Base-by-base conservation (phyloP, 2,329 filamentous ascomycete genomes). In the Apiospora kogelbergensis region DNA sequence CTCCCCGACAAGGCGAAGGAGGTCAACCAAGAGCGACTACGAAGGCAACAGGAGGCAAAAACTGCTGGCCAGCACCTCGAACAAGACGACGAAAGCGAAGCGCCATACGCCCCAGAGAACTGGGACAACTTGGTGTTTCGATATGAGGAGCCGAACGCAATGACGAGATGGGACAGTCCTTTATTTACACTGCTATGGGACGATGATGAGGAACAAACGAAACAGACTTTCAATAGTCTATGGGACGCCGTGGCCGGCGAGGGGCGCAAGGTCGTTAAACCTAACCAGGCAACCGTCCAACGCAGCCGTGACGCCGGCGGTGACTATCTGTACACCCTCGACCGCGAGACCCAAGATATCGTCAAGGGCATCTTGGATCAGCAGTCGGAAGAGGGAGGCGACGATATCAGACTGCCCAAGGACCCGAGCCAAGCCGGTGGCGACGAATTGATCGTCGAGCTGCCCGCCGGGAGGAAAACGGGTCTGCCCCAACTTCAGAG, bases 81-180 rank as follows among this genome's bases (percentile, higher is more conserved):
- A 26, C 22, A 53, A 17, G 71, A 67, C 1, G 70, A 72, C 1
- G 53, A 60, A 20, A 83, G 84, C 45, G 84, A 82, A 42, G 83
- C 84, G 40, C 77, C 85, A 0, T 90, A 90, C 71, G 83, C 84
- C 57, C 81, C 81, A 1, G 82, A 79, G 20, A 91, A 93, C 77
- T 93, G 93, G 84, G 91, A 94, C 72, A 94, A 94, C 74, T 85
- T 95, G 13, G 88, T 94, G 42, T 95, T 93, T 77, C 86, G 93
- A 68, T 95, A 95, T 77, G 93, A 97, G 80, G 93, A 97, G 80
- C 93, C 93, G 17, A 96, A 95, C 77, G 88, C 90, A 26, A 95
- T 95, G 92, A 91, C 88, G 2, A 84, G 93, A 57, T 97, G 93
- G 93, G 93, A 97, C 78, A 92, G 90, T 68, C 93, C 93, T 1